A percentile compares a stretch with the other conserved stretches of the same genome.
phyloP scores from a whole-genome alignment of 495 filamentous ascomycete genomes.

The Penicillium paxilli region DNA sequence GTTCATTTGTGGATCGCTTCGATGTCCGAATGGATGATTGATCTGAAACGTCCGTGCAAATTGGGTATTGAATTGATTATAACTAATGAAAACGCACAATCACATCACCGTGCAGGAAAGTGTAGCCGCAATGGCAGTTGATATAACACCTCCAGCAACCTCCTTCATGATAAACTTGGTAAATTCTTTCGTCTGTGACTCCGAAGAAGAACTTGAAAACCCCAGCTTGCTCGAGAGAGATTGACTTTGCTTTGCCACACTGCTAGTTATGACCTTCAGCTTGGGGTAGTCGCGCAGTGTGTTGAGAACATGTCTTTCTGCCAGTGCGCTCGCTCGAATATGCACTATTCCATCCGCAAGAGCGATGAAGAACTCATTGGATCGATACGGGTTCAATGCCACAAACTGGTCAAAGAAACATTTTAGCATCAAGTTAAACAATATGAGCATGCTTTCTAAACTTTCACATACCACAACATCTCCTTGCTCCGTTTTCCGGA shows the following conservation, averaged over 20 bases:
- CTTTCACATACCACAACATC: slow-evolving; percentile 4
- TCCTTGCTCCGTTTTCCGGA: neutral
- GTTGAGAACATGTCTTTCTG: slow-evolving; percentile 3
- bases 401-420: neutral
- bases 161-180: slow-evolving; percentile 1
- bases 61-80: no score
- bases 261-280: neutral
- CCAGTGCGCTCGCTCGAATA: slow-evolving; percentile 3
- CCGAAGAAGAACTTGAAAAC: neutral
- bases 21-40: no score
- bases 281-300: neutral
- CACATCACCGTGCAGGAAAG: slow-evolving; percentile 7
- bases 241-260: neutral
- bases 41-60: no score
- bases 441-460: neutral
- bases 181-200: neutral
- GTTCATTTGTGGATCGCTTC: no score
- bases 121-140: slow-evolving; percentile 5
- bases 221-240: neutral
- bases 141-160: slow-evolving; percentile 5
- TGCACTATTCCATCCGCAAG: slow-evolving; percentile 7
- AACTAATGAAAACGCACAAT: neutral
- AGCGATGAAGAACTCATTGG: slow-evolving; percentile 2
- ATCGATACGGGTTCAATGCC: slow-evolving; percentile 2
- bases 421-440: neutral